Conservation (phyloP, 179 eudicot species). For the Silene noctiflora region DNA sequence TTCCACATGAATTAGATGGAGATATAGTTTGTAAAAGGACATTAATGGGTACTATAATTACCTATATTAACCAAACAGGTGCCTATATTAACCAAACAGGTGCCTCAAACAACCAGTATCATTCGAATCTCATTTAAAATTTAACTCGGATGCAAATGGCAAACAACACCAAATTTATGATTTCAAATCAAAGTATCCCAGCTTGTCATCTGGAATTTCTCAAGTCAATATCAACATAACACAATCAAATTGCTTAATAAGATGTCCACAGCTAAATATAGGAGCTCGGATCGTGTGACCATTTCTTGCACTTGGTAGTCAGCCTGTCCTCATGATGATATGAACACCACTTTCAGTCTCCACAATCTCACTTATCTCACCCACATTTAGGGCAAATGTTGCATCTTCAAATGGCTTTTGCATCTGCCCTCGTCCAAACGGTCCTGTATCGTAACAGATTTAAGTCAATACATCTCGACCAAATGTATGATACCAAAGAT, state of each 20-base stretch:
- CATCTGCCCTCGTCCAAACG: constrained; percentile 86
- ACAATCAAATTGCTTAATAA: constrained; percentile 10
- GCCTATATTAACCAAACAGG: too few relatives aligned
- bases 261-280: not conserved
- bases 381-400: constrained; percentile 66
- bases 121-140: not conserved
- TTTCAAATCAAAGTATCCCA: constrained; percentile 1
- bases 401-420: constrained; percentile 96
- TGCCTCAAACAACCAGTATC: not conserved
- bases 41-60: too few relatives aligned
- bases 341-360: constrained; percentile 94
- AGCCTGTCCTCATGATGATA: constrained; percentile 78
- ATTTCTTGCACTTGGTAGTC: constrained; percentile 13
- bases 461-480: not conserved
- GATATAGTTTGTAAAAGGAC: too few relatives aligned
- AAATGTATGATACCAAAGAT: not conserved
- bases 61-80: too few relatives aligned
- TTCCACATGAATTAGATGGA: too few relatives aligned
- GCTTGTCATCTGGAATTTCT: not conserved
- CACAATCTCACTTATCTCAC: constrained; percentile 84
- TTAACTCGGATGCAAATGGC: not conserved
- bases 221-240: not conserved
- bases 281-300: not conserved
- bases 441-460: constrained; percentile 41
- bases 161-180: constrained; percentile 13